Base-by-base conservation (phyloP, 176 grass and related monocot species). In the Carex cristatella region DNA sequence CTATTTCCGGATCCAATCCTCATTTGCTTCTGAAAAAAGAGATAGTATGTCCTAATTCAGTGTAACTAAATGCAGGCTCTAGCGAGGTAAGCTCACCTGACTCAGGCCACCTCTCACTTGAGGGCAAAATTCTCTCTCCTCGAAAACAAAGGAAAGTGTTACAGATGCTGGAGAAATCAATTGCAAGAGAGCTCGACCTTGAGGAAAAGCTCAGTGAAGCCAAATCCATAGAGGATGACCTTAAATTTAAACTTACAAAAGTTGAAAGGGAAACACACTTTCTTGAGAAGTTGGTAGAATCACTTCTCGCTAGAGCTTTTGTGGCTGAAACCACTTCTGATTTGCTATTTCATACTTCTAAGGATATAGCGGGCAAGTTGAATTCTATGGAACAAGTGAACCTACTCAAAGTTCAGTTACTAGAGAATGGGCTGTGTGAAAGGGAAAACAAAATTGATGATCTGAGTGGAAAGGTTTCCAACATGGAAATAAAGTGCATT, bases 111-210 rank as follows among this genome's bases (percentile, higher is more conserved):
- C 55, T 86, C 61, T 61, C 85, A 86, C 91, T 75, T 27, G 81
- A 85, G 12, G 84, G 83, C 69, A 80, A 79, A 11, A 84, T 91
- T 58, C 89, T 87, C 5, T 87, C 86, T 19, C 87, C 89, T 54
- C 86, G 86, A 84, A 81, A 98, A 61, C 88, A 79, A 79, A 91
- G 95, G 89, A 88, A 90, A 86, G 69, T 93, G 79, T 63, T 98
- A 60, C 89, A 94, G 59, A 94, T 93, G 93, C 74, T 98, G 37
- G 93, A 98, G 42, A 88, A 93, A 86, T 94, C 93, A 15, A 89
- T 98, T 73, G 95, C 93, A 76, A 89, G 89, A 90, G 95, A 98
- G 49, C 58, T 98, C 62, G 95, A 93, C 90, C 89, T 98, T 87
- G 95, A 93, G 87, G 89, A 90, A 35, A 89, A 92, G 84, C 91